Evolutionary conservation across 2,329 filamentous ascomycete genomes (phyloP).

Genomic region (Chrysoporthe cubensis): DNA sequence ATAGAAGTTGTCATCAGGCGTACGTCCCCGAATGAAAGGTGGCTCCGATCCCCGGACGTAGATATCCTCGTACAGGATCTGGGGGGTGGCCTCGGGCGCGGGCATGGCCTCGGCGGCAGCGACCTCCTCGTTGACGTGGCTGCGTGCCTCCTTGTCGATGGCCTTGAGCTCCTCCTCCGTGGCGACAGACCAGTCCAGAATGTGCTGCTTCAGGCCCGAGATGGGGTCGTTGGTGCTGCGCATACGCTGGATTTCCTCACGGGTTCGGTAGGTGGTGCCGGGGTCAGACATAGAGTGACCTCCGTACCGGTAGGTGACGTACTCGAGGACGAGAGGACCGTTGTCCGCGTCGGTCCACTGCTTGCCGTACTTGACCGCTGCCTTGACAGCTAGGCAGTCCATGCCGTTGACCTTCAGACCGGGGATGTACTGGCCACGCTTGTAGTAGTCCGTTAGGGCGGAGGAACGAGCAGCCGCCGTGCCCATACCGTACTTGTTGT

Average conservation of each 20-base stretch:
- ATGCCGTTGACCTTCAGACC: constrained; percentile 99
- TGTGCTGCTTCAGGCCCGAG: constrained; percentile 95
- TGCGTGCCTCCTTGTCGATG: constrained; percentile 92
- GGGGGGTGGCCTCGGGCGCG: constrained; percentile 73
- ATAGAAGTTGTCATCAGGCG: constrained; percentile 92
- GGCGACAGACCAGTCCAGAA: constrained; percentile 91
- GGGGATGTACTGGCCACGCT: constrained; percentile 99
- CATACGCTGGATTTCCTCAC: constrained; percentile 99
- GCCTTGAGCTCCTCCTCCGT: constrained; percentile 94
- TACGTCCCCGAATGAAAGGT: constrained; percentile 83
- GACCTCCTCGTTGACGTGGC: constrained; percentile 86
- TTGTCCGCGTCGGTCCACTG: constrained; percentile 82
- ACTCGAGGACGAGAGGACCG: constrained; percentile 95
- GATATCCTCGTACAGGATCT: constrained; percentile 95
- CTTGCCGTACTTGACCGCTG: constrained; percentile 92
- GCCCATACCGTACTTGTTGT: constrained; percentile 99
- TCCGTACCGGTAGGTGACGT: constrained; percentile 98
- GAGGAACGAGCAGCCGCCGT: constrained; percentile 93
- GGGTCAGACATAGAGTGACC: constrained; percentile 99
- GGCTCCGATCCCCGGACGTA: constrained; percentile 90
- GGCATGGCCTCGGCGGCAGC: constrained; percentile 88
- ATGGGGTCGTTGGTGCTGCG: constrained; percentile 98
- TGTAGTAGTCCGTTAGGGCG: constrained; percentile 99
- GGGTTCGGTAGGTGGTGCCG: constrained; percentile 97
- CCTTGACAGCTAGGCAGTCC: constrained; percentile 98